These are phyloP conservation scores for Sphaerobolus stellatus DNA, from an alignment of 1,284 basidiomycete genomes.

Conservation along the genomic window DNA sequence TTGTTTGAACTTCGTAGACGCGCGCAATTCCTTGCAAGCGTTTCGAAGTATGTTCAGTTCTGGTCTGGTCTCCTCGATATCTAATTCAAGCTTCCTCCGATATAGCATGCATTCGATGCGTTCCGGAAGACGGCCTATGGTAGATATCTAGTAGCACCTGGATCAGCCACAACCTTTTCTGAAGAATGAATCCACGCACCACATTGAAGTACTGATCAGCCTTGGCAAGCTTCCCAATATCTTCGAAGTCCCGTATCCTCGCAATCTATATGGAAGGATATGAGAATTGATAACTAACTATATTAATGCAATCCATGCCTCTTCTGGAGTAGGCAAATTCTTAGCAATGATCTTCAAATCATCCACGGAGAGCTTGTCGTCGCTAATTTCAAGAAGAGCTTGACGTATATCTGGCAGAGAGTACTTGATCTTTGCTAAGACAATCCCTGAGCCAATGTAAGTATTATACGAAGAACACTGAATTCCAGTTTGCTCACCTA, in stretches of 20 bases:
- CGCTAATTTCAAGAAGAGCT: slow-evolving; percentile 71
- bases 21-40: slow-evolving; percentile 74
- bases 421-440: slow-evolving; percentile 75
- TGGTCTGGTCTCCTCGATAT: slow-evolving; percentile 81
- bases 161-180: background rate
- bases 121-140: slow-evolving; percentile 71
- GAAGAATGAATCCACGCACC: slow-evolving; percentile 38
- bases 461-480: slow-evolving; percentile 13
- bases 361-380: slow-evolving; percentile 63
- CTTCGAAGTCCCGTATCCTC: slow-evolving; percentile 64
- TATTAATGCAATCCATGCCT: slow-evolving; percentile 45
- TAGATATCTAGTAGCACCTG: slow-evolving; percentile 60
- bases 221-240: slow-evolving; percentile 71
- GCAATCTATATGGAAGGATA: slow-evolving; percentile 43
- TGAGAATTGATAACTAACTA: background rate
- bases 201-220: slow-evolving; percentile 84
- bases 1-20: slow-evolving; percentile 65
- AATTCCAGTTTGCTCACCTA: slow-evolving; percentile 49
- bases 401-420: slow-evolving; percentile 60
- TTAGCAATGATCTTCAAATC: slow-evolving; percentile 71
- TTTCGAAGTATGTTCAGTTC: slow-evolving; percentile 76
- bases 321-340: slow-evolving; percentile 75
- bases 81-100: slow-evolving; percentile 75
- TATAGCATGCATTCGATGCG: slow-evolving; percentile 83
- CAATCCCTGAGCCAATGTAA: slow-evolving; percentile 57